phyloP scores from a whole-genome alignment of 306 rosid genomes.

The Dryas drummondii region DNA sequence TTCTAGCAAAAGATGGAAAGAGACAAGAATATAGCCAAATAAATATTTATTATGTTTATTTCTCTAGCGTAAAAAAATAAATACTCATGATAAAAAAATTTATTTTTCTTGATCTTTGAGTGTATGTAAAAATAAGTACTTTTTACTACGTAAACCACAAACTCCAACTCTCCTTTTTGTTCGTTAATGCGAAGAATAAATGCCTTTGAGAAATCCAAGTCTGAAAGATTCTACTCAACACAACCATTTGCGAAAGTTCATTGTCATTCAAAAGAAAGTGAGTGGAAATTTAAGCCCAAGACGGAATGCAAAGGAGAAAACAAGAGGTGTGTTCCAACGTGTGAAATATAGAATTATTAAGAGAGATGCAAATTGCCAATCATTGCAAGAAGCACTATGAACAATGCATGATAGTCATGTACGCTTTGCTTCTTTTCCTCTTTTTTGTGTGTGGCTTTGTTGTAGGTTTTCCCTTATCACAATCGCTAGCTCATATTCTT shows the following conservation, averaged over 20 bases:
- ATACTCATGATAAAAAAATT: too few species aligned
- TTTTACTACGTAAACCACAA: too few species aligned
- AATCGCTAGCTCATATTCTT: not conserved
- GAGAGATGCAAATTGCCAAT: constrained; percentile 13
- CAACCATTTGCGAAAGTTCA: not conserved
- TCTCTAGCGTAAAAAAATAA: too few species aligned
- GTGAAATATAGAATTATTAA: not conserved
- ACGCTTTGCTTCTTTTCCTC: not conserved
- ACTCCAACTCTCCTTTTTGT: too few species aligned
- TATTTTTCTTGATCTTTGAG: too few species aligned
- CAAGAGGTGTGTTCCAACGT: not conserved
- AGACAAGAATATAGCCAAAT: too few species aligned
- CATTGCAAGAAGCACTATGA: not conserved
- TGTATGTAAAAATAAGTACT: too few species aligned
- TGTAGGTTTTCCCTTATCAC: not conserved
- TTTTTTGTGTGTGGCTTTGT: not conserved
- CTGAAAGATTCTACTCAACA: not conserved
- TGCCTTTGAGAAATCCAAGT: constrained; percentile 3
- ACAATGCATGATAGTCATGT: not conserved
- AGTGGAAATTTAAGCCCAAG: constrained; percentile 6
- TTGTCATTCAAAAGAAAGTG: constrained; percentile 12
- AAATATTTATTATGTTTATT: too few species aligned
- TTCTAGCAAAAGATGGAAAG: too few species aligned
- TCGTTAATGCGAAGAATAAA: too few species aligned
- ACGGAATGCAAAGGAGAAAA: not conserved